phyloP scores from a whole-genome alignment of 176 grass and related monocot species.

The Hsuehochloa calcarea region DNA sequence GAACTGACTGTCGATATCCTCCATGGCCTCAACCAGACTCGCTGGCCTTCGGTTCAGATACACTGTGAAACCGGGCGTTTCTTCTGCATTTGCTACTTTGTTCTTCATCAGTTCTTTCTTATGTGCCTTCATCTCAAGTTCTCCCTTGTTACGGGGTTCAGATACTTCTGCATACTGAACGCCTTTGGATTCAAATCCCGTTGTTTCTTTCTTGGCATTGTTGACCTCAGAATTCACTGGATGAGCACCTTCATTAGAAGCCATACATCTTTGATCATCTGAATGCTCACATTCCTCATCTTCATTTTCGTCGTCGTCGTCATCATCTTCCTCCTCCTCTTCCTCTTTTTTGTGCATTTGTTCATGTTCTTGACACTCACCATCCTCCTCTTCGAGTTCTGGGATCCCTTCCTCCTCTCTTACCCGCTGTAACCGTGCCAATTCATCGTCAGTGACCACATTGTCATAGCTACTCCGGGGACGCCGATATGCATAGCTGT shows the following conservation, averaged over 20 bases:
- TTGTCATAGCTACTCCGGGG: constrained; percentile 54
- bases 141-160: constrained; percentile 43
- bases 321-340: constrained; percentile 32
- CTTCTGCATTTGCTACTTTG: constrained; percentile 66
- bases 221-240: constrained; percentile 36
- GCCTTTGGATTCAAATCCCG: constrained; percentile 61
- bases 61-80: constrained; percentile 87
- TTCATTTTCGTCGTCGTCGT: constrained; percentile 5
- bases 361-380: constrained; percentile 41
- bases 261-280: constrained; percentile 39
- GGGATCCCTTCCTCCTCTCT: constrained; percentile 98
- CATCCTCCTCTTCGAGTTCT: constrained; percentile 90
- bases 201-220: constrained; percentile 50
- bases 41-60: constrained; percentile 79
- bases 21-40: constrained; percentile 76
- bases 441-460: constrained; percentile 74
- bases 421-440: constrained; percentile 70
- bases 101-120: constrained; percentile 64
- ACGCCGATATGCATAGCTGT: constrained; percentile 58
- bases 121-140: constrained; percentile 60
- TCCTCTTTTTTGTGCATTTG: constrained; percentile 45
- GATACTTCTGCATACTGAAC: constrained; percentile 46
- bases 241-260: constrained; percentile 26
- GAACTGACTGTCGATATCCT: constrained; percentile 81
- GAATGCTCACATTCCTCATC: constrained; percentile 37